phyloP scores from a whole-genome alignment of 2,329 filamentous ascomycete species.

The Alternaria conjuncta region DNA sequence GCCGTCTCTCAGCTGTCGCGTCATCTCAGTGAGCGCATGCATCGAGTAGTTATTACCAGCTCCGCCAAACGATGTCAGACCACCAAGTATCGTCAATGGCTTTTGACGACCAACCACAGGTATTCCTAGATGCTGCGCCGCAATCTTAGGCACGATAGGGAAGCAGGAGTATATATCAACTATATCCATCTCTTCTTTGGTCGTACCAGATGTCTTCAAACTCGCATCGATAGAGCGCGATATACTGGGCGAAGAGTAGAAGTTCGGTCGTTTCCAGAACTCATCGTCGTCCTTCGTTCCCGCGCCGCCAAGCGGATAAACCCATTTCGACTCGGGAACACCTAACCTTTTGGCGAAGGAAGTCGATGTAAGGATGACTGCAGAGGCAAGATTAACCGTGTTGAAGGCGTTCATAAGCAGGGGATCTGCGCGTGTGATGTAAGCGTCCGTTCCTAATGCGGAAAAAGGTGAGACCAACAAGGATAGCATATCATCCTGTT shows the following conservation, averaged over 20 bases:
- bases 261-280: conserved; percentile 70
- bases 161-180: conserved; percentile 74
- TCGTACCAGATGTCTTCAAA: conserved; percentile 56
- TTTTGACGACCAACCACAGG: conserved; percentile 54
- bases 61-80: conserved; percentile 71
- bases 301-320: conserved; percentile 69
- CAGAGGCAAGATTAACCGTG: conserved; percentile 68
- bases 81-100: conserved; percentile 67
- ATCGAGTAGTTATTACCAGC: conserved; percentile 76
- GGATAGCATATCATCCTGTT: conserved; percentile 74
- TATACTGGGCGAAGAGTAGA: conserved; percentile 64
- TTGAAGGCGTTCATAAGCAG: conserved; percentile 76
- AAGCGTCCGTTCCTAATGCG: not conserved
- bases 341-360: conserved; percentile 62
- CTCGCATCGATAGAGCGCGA: conserved; percentile 63
- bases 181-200: conserved; percentile 62
- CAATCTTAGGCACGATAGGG: conserved; percentile 72
- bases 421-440: conserved; percentile 59
- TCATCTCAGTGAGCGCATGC: conserved; percentile 58
- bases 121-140: conserved; percentile 65
- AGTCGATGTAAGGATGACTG: conserved; percentile 65
- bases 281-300: conserved; percentile 64
- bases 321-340: conserved; percentile 64
- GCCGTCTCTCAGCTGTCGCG: conserved; percentile 57
- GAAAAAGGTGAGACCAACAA: conserved; percentile 55